Conservation (phyloP, 1,284 basidiomycete species). For the Trichosporon sp. region DNA sequence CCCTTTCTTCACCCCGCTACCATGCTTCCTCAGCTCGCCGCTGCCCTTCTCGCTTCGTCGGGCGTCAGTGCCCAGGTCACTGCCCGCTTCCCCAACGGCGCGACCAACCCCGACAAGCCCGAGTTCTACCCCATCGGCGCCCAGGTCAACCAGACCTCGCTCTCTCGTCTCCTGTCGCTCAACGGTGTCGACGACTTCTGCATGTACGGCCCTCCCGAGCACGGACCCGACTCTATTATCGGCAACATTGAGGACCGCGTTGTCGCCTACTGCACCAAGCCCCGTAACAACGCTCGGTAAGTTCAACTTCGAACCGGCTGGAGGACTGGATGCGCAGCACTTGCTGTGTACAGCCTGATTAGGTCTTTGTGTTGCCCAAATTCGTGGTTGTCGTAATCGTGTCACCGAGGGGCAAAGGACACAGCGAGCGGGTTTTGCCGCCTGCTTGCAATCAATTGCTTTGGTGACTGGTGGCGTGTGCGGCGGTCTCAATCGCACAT, state of each 20-base stretch:
- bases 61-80: constrained; percentile 25
- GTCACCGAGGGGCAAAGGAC: too few species aligned
- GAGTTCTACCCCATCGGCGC: constrained; percentile 36
- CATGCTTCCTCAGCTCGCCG: constrained; percentile 12
- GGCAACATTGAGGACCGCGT: constrained; percentile 44
- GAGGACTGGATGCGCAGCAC: too few species aligned
- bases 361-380: too few species aligned
- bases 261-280: constrained; percentile 43
- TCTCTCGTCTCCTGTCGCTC: constrained; percentile 40
- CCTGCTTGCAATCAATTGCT: too few species aligned
- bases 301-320: too few species aligned
- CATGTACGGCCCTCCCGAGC: constrained; percentile 40
- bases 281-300: constrained; percentile 35
- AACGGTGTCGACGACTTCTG: constrained; percentile 48
- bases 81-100: constrained; percentile 42
- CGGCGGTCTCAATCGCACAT: neutral
- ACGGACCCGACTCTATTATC: constrained; percentile 36
- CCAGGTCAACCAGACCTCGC: constrained; percentile 44
- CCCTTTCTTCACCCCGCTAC: neutral
- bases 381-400: too few species aligned
- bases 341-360: too few species aligned
- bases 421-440: too few species aligned
- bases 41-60: constrained; percentile 11
- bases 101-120: constrained; percentile 43
- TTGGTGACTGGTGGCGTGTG: neutral